Conservation (phyloP, 1,284 basidiomycete genomes). For the Trametes hirsuta region DNA sequence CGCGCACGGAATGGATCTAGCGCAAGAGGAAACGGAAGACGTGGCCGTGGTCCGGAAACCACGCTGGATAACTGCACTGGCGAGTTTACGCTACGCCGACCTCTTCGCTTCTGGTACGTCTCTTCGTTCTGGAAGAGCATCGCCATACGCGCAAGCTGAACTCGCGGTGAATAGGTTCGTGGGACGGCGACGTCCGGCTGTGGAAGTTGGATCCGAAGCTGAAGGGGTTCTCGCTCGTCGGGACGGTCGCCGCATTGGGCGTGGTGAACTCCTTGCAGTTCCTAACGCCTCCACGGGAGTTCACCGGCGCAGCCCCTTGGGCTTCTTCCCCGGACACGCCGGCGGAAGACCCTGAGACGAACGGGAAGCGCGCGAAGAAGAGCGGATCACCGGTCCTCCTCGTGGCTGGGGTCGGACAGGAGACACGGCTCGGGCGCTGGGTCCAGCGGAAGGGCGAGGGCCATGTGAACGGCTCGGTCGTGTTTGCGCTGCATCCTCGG, state of each 20-base stretch:
- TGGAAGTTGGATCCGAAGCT: constrained; percentile 86
- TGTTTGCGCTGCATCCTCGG: constrained; percentile 55
- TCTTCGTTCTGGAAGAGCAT: not conserved
- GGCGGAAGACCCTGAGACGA: constrained; percentile 8
- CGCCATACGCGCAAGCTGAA: constrained; percentile 5
- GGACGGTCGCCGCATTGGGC: constrained; percentile 68
- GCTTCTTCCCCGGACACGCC: constrained; percentile 17
- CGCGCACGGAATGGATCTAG: constrained; percentile 85
- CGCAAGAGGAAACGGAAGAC: constrained; percentile 73
- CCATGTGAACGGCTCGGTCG: constrained; percentile 73
- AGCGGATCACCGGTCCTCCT: constrained; percentile 55
- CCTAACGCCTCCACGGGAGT: constrained; percentile 60
- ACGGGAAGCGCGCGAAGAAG: constrained; percentile 14
- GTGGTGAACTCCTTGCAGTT: constrained; percentile 92
- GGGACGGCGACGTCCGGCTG: constrained; percentile 86
- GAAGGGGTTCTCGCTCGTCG: constrained; percentile 73
- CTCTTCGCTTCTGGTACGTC: constrained; percentile 84
- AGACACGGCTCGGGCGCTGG: constrained; percentile 92
- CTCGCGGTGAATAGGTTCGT: constrained; percentile 67
- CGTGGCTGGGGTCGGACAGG: constrained; percentile 83
- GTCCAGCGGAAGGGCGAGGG: constrained; percentile 71
- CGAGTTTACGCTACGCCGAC: constrained; percentile 86
- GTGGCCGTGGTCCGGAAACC: constrained; percentile 64
- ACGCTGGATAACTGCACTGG: constrained; percentile 90
- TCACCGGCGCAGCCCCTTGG: constrained; percentile 51